Conservation (phyloP, 2,329 filamentous ascomycete genomes). For the Penicillium sp. region DNA sequence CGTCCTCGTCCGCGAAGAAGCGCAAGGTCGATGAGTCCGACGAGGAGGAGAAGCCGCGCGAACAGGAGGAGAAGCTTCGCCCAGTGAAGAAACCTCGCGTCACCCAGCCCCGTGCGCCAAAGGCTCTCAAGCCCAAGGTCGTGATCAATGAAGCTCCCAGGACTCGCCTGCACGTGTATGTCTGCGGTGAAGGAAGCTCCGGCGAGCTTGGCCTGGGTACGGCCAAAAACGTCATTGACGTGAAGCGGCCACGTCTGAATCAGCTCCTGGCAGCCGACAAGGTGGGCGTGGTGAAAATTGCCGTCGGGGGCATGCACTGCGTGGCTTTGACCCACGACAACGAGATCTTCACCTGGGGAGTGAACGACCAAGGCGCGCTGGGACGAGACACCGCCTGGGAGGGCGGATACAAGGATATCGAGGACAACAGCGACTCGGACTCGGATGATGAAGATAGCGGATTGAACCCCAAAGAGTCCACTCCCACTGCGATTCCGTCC, state of each 20-base stretch:
- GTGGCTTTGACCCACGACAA: constrained; percentile 73
- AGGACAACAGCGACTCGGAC: constrained; percentile 39
- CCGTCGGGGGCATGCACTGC: constrained; percentile 77
- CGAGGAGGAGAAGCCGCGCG: constrained; percentile 26
- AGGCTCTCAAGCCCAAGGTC: constrained; percentile 37
- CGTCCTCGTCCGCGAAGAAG: constrained; percentile 26
- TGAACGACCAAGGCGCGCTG: constrained; percentile 78
- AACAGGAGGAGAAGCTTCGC: constrained; percentile 28
- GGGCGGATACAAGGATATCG: constrained; percentile 55
- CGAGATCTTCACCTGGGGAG: constrained; percentile 79
- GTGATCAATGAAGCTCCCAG: constrained; percentile 61
- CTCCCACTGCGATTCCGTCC: constrained; percentile 49
- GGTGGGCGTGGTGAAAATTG: constrained; percentile 67
- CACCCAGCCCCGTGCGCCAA: constrained; percentile 26
- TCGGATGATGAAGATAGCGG: constrained; percentile 53
- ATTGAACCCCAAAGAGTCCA: constrained; percentile 55
- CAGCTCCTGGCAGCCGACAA: constrained; percentile 52
- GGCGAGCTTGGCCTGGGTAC: constrained; percentile 76
- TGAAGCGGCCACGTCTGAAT: constrained; percentile 70
- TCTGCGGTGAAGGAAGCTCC: constrained; percentile 74
- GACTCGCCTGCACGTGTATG: constrained; percentile 62
- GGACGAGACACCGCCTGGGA: constrained; percentile 69
- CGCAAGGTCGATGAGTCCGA: constrained; percentile 30
- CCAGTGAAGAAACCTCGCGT: constrained; percentile 33
- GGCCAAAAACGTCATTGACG: constrained; percentile 62